Evolutionary conservation across 768 basidiomycete species (phyloP), one percentile per base, ranked within the genome.

Genomic region (Asterophora lycoperdoides): DNA sequence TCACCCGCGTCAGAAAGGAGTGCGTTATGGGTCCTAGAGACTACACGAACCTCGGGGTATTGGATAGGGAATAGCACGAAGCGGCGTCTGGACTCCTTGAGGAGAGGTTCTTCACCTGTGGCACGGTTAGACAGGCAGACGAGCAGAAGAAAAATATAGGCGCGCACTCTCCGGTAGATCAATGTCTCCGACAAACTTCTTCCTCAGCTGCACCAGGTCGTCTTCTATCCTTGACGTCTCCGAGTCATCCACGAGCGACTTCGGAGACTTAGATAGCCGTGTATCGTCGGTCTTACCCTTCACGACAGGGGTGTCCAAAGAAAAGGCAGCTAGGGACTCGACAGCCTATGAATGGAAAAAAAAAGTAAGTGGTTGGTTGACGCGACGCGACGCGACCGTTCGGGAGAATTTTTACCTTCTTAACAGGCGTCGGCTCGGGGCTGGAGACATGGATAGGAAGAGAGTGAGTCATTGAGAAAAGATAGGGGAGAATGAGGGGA

Each of bases 11-110:
- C n/a, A n/a, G 3, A n/a, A 39, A 4, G 23, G 18, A n/a, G 29
- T 36, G 28, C 29, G 13, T 19, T 48, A 14, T 56, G 30, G 6
- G 23, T 23, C 47, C 8, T 9, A 11, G 17, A 0, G 19, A 10
- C 3, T 19, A 15, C n/a, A n/a, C n/a, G n/a, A n/a, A 91, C 93
- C 72, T 95, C 92, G 51, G 83, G 77, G 61, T 93, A 95, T 62
- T 93, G 86, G 51, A 96, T 95, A 1, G 94, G 94, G 64, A 94
- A 96, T n/a, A 97, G 73, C 4, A 94, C 91, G 58, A 97, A 95
- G 34, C 93, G 81, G 46, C 81, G 80, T 51, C 78, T 80, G 0
- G 84, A 84, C 50, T 80, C 81, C 62, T 81, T 86, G 49, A 95
- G 72, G 5, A 96, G 71, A 13, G 93, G 93, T 62, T 95, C 93